Percentiles rank a stretch among this genome's conserved stretches.
Conservation (phyloP, 257 asterid species). For the Paraleonurus japonicus region DNA sequence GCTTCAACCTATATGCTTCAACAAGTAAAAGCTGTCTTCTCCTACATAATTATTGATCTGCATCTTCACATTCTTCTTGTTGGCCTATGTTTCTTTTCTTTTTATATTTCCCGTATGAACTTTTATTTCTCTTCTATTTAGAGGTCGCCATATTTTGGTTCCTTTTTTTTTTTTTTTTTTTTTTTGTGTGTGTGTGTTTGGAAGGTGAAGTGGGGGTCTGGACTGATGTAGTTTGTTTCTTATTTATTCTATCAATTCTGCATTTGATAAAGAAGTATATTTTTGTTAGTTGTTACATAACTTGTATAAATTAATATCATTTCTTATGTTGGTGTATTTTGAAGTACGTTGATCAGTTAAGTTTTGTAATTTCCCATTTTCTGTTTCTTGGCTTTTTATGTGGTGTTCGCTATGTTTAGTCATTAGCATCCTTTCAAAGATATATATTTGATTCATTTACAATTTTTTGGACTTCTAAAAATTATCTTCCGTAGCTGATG, state of each 20-base stretch:
- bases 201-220: neutral
- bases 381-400: neutral
- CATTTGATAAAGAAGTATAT: neutral
- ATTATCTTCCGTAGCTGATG: constrained; percentile 32
- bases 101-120: neutral
- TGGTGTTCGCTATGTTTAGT: neutral
- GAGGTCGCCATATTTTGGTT: constrained; percentile 10
- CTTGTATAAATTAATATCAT: neutral
- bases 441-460: neutral
- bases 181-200: neutral
- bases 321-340: neutral
- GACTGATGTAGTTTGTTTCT: neutral
- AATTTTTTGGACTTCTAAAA: constrained; percentile 26
- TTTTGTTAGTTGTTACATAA: neutral
- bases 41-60: neutral
- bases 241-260: neutral
- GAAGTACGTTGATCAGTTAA: neutral
- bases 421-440: neutral
- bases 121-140: neutral
- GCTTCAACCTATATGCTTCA: neutral
- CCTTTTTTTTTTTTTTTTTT: neutral
- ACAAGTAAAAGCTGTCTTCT: constrained; percentile 4
- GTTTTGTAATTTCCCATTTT: neutral
- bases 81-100: constrained; percentile 15
- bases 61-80: neutral